Evolutionary conservation across 2,329 filamentous ascomycete genomes (phyloP), one percentile per base, ranked within the genome.

Genomic region (Epichloe elymi): DNA sequence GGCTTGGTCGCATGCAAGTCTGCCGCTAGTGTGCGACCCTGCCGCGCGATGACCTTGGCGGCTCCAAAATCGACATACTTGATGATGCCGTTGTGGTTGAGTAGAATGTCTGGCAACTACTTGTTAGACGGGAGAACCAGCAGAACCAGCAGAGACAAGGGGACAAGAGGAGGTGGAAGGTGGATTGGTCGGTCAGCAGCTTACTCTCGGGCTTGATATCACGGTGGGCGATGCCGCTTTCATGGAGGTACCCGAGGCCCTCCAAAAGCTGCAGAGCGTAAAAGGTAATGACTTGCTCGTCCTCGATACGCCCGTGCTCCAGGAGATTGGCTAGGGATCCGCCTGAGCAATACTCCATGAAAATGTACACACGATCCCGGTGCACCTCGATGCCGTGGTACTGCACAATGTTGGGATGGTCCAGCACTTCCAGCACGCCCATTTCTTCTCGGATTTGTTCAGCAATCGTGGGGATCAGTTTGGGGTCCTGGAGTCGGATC

Each of bases 31-130:
- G 93, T 97, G 60, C 89, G 88, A 54, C 90, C 90, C 66, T 96
- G 88, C 45, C 90, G 84, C 43, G 93, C 90, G 62, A 98, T 96
- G 56, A 97, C 86, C 67, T 97, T 98, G 54, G 93, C 91, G 1
- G 93, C 93, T 53, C 93, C 93, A 66, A 98, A 98, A 65, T 98
- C 93, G 58, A 98, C 93, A 63, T 95, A 98, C 67, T 98, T 98
- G 73, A 98, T 96, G 52, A 98, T 88, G 58, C 93, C 93, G 62
- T 95, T 94, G 70, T 97, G 89, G 64, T 98, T 91, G 50, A 97
- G 84, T 10, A 98, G 79, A 60, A 98, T 93, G 63, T 98, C 88
- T 88, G 53, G 30, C 4, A 6, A 11, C 4, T 11, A 35, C 2
- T 12, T 4, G 55, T 67, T 56, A 59, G 12, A 26, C 5, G 15